Percentiles rank a stretch among this genome's conserved stretches.
Conservation (phyloP, 768 basidiomycete genomes). For the Psilocybe azurescens region DNA sequence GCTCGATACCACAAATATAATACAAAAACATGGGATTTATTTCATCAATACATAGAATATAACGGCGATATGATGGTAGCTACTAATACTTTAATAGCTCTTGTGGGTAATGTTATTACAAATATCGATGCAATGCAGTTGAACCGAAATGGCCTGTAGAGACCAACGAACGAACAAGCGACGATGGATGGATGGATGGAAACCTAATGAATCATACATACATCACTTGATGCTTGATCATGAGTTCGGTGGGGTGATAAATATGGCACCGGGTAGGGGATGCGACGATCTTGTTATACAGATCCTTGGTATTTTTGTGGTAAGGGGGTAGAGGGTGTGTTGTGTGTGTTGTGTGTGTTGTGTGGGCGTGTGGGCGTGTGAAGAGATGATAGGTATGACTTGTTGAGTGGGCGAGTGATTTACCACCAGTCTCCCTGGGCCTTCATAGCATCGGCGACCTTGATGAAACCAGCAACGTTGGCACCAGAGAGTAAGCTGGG, state of each 20-base stretch:
- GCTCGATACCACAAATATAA: not conserved
- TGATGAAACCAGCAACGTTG: slow-evolving; percentile 77
- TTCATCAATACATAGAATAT: slow-evolving; percentile 6
- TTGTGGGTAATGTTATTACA: not conserved
- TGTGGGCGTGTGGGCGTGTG: not conserved
- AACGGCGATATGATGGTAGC: not conserved
- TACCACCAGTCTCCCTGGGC: slow-evolving; percentile 83
- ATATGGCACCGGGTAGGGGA: not conserved
- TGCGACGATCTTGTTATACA: no score
- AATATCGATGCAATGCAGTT: not conserved
- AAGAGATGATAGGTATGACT: not conserved
- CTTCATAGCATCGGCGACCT: slow-evolving; percentile 75
- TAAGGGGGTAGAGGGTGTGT: no score
- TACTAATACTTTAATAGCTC: not conserved
- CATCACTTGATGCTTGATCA: no score
- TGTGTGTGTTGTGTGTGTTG: not conserved
- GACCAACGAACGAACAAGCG: not conserved
- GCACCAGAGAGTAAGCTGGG: slow-evolving; percentile 67
- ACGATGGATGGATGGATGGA: no score
- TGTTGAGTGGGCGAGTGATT: slow-evolving; percentile 22
- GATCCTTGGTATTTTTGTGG: no score
- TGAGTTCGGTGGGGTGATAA: not conserved
- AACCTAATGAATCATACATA: no score
- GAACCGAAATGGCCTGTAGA: not conserved
- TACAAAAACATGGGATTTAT: slow-evolving; percentile 2